Evolutionary conservation across 495 filamentous ascomycete genomes (phyloP), one percentile per base, ranked within the genome.

Genomic region (Tetracladium marchalianum): DNA sequence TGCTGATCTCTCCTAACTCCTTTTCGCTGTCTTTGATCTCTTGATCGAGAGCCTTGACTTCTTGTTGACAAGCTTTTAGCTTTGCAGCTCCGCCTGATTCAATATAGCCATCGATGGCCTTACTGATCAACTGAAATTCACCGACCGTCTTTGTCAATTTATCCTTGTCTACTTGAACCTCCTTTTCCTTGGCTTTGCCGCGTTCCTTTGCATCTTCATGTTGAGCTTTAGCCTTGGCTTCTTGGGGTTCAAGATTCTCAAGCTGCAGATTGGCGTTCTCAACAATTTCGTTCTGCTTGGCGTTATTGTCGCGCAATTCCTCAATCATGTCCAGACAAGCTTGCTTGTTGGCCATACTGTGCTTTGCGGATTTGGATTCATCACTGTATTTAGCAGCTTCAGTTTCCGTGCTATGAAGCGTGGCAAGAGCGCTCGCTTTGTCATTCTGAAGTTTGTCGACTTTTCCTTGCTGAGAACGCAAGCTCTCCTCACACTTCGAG

Each of bases 41-140:
- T 39, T 73, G 66, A 53, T 86, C 75, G 12, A 90, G 69, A 16
- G 53, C 58, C 37, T 83, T 69, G 22, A 95, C 81, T 43, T 86
- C 83, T 40, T 72, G 70, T 51, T 80, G 76, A 55, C 82, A 83
- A 19, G 73, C 69, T 11, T 75, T 72, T 12, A 97, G 80, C 46
- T 85, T 81, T 16, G 66, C 59, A 11, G 82, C 77, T 1, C 90
- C 93, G 36, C 84, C 87, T 39, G 78, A 71, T 40, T 85, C 75
- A 36, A 84, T 68, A 63, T 95, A 99, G 6, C 77, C 75, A 46
- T 82, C 79, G 56, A 99, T 94, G 32, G 86, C 83, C 35, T 75
- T 69, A 50, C 85, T 82, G 36, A 84, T 74, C 57, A 80, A 63
- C 50, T 78, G 81, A 4, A 97, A 76, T 58, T 94, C 80, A 54